phyloP scores from a whole-genome alignment of 805 yeast genomes.

The Zygotorulaspora danielsina region DNA sequence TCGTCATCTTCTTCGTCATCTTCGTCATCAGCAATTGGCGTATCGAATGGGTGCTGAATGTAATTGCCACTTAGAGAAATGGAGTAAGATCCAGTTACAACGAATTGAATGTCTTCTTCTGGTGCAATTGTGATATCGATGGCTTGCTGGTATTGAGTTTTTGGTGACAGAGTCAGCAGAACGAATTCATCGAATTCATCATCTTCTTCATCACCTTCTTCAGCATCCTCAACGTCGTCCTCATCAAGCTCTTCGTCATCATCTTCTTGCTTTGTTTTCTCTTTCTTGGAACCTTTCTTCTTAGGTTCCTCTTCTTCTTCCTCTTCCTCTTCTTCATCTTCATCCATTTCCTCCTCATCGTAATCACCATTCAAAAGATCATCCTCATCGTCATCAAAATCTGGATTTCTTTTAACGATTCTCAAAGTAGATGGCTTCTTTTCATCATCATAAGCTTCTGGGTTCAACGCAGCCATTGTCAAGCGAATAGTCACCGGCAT shows the following conservation, averaged over 20 bases:
- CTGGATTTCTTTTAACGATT: slow-evolving; percentile 68
- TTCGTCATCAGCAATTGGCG: slow-evolving; percentile 43
- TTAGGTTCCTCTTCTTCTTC: slow-evolving; percentile 39
- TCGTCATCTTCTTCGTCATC: slow-evolving; percentile 54
- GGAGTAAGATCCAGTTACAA: slow-evolving; percentile 93
- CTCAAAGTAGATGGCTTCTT: slow-evolving; percentile 85
- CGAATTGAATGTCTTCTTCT: slow-evolving; percentile 90
- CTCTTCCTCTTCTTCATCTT: slow-evolving; percentile 39
- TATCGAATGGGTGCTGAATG: slow-evolving; percentile 90
- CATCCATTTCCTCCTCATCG: slow-evolving; percentile 45
- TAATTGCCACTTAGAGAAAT: slow-evolving; percentile 92
- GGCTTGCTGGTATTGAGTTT: slow-evolving; percentile 80
- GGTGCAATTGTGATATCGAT: slow-evolving; percentile 86
- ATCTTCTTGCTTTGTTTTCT: slow-evolving; percentile 41
- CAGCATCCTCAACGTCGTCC: slow-evolving; percentile 50
- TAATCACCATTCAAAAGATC: slow-evolving; percentile 42
- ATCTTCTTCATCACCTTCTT: slow-evolving; percentile 58
- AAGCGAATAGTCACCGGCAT: slow-evolving; percentile 86
- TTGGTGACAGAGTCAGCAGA: slow-evolving; percentile 86
- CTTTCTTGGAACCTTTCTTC: slow-evolving; percentile 50
- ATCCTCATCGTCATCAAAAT: slow-evolving; percentile 45
- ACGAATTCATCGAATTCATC: slow-evolving; percentile 80
- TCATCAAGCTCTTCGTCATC: slow-evolving; percentile 48
- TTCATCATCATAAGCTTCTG: slow-evolving; percentile 72
- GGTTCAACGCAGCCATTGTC: slow-evolving; percentile 94